Evolutionary conservation across 2,329 filamentous ascomycete species (phyloP).

Genomic region (Apiospora pterosperma): DNA sequence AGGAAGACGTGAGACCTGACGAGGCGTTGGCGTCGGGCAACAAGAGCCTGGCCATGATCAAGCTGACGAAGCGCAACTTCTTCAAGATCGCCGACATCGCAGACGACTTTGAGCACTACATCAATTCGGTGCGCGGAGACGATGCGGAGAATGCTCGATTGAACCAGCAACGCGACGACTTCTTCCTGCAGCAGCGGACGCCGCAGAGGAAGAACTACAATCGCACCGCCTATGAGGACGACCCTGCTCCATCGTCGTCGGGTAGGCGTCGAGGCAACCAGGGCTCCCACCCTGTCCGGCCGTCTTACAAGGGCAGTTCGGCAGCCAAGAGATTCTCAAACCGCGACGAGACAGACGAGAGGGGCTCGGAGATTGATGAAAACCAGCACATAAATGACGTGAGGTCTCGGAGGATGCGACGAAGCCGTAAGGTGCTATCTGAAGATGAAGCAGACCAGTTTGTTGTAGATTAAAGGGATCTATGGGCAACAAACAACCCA

Average conservation of each 20-base stretch:
- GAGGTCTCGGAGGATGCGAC: not conserved
- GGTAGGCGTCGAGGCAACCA: not conserved
- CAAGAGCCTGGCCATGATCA: conserved; percentile 7
- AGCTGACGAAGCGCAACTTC: conserved; percentile 11
- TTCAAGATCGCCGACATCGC: conserved; percentile 11
- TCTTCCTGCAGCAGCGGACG: not conserved
- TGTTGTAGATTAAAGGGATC: not conserved
- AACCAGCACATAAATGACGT: not conserved
- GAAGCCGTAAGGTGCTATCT: not conserved
- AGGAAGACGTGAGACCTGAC: conserved; percentile 8
- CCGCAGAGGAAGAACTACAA: not conserved
- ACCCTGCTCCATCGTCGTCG: not conserved
- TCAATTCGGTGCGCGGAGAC: conserved; percentile 4
- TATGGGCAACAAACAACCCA: no score
- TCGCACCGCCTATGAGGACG: not conserved
- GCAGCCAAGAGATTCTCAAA: not conserved
- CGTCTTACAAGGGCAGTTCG: not conserved
- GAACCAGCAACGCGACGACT: conserved; percentile 12
- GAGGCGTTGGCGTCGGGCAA: conserved; percentile 6
- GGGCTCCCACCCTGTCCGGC: not conserved
- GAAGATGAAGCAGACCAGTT: not conserved
- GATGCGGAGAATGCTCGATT: conserved; percentile 9
- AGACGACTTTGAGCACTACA: conserved; percentile 13
- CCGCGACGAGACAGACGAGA: not conserved
- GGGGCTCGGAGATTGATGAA: not conserved